Percentiles rank a stretch among this genome's conserved stretches.
Conservation (phyloP, 2,329 filamentous ascomycete genomes). For the Monilinia aucupariae region DNA sequence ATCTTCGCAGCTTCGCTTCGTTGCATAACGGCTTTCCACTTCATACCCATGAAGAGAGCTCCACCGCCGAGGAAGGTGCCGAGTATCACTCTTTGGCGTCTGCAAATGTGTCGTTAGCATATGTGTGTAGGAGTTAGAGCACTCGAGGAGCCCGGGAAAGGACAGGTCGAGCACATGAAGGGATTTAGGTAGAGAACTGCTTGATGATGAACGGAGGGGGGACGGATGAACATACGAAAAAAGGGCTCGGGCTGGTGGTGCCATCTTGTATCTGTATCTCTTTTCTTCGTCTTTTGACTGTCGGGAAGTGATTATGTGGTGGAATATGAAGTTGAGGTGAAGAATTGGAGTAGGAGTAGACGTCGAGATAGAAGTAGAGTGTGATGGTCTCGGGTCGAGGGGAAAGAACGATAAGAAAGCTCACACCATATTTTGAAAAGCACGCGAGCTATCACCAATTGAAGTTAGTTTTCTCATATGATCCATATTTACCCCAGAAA, state of each 20-base stretch:
- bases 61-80: conserved; percentile 29
- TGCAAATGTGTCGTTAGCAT: conserved; percentile 22
- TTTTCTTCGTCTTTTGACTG: not conserved
- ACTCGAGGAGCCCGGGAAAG: not conserved
- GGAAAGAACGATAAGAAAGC: not conserved
- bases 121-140: no score
- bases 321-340: not conserved
- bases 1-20: conserved; percentile 35
- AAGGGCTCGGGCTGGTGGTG: conserved; percentile 15
- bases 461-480: not conserved
- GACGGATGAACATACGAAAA: conserved; percentile 6
- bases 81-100: conserved; percentile 30
- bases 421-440: not conserved
- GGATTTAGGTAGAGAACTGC: no score
- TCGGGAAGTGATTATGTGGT: not conserved
- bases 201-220: not conserved
- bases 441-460: conserved; percentile 11
- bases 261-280: not conserved
- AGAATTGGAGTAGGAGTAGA: no score
- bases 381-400: not conserved
- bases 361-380: not conserved
- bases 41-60: conserved; percentile 32
- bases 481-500: not conserved
- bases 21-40: conserved; percentile 33
- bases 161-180: not conserved